phyloP scores from a whole-genome alignment of 1,284 basidiomycete genomes.

The Schizopora paradoxa region DNA sequence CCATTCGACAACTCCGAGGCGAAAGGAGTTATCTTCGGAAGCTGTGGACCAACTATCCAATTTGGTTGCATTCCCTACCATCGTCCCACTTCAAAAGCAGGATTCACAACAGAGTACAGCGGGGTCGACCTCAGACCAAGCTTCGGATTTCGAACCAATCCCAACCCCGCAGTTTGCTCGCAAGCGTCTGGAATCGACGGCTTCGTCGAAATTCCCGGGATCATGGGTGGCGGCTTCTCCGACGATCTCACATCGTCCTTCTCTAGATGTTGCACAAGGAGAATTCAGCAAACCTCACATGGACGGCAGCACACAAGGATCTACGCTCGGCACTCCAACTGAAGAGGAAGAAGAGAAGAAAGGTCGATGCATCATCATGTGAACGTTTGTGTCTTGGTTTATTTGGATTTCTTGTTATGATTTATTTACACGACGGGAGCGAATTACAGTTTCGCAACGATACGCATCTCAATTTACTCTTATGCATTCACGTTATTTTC shows the following conservation, averaged over 20 bases:
- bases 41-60: not conserved
- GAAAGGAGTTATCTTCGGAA: not conserved
- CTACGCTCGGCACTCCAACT: not conserved
- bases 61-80: not conserved
- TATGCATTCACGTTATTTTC: not conserved
- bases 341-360: slow-evolving; percentile 4
- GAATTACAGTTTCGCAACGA: not conserved
- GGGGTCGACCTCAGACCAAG: not conserved
- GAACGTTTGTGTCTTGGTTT: not conserved
- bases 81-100: not conserved
- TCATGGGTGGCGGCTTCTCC: slow-evolving; percentile 11
- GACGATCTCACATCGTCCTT: slow-evolving; percentile 8
- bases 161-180: not conserved
- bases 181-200: slow-evolving; percentile 14
- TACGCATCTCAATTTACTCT: not conserved
- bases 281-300: slow-evolving; percentile 10
- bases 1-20: not conserved
- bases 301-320: slow-evolving; percentile 4
- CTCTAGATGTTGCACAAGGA: slow-evolving; percentile 14
- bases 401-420: too few relatives aligned
- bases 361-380: slow-evolving; percentile 15
- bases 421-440: too few relatives aligned
- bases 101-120: not conserved
- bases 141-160: not conserved
- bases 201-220: slow-evolving; percentile 13